phyloP scores from a whole-genome alignment of 208 protist genomes.

The Novymonas esmeraldas region DNA sequence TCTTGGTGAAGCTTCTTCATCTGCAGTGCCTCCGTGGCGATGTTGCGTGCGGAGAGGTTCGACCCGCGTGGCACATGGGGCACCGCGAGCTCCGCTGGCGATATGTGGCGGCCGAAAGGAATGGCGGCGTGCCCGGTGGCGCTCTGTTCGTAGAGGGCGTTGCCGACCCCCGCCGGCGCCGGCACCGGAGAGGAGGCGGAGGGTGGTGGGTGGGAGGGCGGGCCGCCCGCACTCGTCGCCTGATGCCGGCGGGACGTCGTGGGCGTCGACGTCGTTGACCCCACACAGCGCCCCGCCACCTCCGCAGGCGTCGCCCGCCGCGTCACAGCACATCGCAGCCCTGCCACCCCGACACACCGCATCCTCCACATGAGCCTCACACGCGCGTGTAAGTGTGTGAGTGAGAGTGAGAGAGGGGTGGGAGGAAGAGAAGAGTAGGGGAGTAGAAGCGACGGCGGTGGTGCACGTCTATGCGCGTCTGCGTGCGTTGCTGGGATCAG shows the following conservation, averaged over 20 bases:
- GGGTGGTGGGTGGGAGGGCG: background rate
- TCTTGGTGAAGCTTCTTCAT: conserved; percentile 94
- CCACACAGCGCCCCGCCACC: background rate
- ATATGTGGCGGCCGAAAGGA: conserved; percentile 31
- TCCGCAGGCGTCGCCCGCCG: too few species aligned
- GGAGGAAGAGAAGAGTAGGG: background rate
- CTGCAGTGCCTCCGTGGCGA: conserved; percentile 88
- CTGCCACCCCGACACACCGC: background rate
- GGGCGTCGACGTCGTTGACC: background rate
- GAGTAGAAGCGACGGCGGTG: too few species aligned
- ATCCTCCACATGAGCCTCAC: too few species aligned
- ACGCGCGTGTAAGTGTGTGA: too few species aligned
- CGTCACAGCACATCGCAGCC: background rate
- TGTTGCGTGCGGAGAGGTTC: conserved; percentile 84
- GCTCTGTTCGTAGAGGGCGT: conserved; percentile 23
- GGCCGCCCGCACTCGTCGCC: conserved; percentile 11
- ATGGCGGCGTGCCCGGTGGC: conserved; percentile 23
- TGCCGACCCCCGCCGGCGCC: background rate
- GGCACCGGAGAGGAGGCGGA: conserved; percentile 23
- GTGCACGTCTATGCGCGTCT: too few species aligned
- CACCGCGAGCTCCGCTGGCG: conserved; percentile 69
- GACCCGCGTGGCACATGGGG: conserved; percentile 72
- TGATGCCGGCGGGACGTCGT: conserved; percentile 7
- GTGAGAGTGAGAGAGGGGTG: background rate
- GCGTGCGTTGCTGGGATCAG: too few species aligned